Evolutionary conservation across 2,329 filamentous ascomycete genomes (phyloP), one percentile per base, ranked within the genome.

Genomic region (Dactylellina cionopaga): DNA sequence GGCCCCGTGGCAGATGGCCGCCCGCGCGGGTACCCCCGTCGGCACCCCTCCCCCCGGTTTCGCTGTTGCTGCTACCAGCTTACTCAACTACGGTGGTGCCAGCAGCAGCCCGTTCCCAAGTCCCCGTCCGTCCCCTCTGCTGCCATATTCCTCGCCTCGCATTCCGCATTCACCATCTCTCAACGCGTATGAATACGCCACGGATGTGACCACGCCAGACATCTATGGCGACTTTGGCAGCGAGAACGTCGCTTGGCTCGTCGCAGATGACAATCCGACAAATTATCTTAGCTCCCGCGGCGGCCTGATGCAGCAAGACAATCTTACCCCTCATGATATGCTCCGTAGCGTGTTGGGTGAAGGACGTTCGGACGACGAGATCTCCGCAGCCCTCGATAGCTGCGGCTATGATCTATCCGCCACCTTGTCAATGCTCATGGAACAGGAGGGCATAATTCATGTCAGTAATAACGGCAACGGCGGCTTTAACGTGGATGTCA

Each of bases 251-350:
- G 94, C 98, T 81, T 98, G 94, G 95, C 85, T 98, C 46, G 92
- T 97, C 58, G 89, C 87, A 76, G 95, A 95, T 79, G 93, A 96
- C 80, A 90, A 92, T 77, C 59, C 68, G 17, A 88, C 87, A 59
- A 90, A 89, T 77, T 93, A 90, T 76, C 87, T 92, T 66, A 89
- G 92, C 22, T 96, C 92, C 22, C 91, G 76, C 19, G 69, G 68
- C 25, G 73, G 75, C 29, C 37, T 65, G 33, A 74, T 69, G 52
- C 87, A 89, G 79, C 90, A 90, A 78, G 87, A 88, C 64, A 93
- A 98, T 78, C 98, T 99, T 94, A 96, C 92, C 68, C 94, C 95
- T 0, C 96, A 97, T 81, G 95, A 99, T 79, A 98, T 99, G 87
- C 85, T 99, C 63, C 91, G 95, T 74, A 97, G 94, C 4, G 96